Evolutionary conservation across 495 filamentous ascomycete species (phyloP), one percentile per base, ranked within the genome.

Genomic region (Xylaria acuta): DNA sequence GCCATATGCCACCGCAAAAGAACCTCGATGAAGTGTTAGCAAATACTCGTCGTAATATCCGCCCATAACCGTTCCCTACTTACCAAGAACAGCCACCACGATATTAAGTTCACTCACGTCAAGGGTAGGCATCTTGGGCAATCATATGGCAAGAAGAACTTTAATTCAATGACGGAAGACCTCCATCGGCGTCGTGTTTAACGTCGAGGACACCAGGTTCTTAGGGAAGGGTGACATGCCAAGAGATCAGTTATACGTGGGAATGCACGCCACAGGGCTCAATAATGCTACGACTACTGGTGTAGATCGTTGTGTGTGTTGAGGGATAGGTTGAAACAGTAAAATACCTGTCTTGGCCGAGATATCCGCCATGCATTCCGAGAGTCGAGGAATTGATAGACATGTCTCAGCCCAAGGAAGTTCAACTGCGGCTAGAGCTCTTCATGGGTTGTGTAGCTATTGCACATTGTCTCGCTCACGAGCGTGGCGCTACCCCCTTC

Each of bases 91-190:
- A 0, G 82, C 78, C 38, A 86, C 67, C 22, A 84, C 80, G 30
- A 84, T 79, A 70, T 89, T 89, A 14, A 88, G 78, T 70, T 84
- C 84, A 77, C 83, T 87, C 38, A 88, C 71, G 72, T 88, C 86
- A 47, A 89, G 81, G 34, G 82, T 83, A 25, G 87, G 86, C 79
- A 84, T 84, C 36, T 32, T 79, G 75, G 60, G 9, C 16, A 65
- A 58, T 59, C 2, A 40, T 65, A 32, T 20, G 36, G 38, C 8
- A 16, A 53, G 27, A 2, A 8, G 11, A 25, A 25, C 1, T n/a
- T 54, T 36, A 5, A 47, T 54, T 1, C 14, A 51, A 14, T 18
- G 27, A 16, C 18, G 59, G n/a, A 16, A 25, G 5, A 67, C 59
- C 4, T 36, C 18, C 43, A 7, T 2, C 5, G 16, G 22, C 9